Evolutionary conservation across 768 basidiomycete genomes (phyloP).

Genomic region (Suillus clintonianus): DNA sequence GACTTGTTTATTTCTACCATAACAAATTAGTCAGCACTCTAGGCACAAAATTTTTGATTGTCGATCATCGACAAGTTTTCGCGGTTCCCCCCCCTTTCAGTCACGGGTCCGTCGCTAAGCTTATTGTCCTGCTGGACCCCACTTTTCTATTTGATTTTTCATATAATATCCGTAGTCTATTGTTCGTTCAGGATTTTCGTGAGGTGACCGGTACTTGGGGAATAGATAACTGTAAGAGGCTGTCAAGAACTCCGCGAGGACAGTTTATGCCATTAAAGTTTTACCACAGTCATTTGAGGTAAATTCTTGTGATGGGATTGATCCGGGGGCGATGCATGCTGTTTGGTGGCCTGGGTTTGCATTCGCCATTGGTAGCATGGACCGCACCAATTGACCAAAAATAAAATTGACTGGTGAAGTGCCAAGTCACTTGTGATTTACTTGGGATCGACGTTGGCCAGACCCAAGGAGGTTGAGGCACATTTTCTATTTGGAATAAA

Average conservation of each 20-base stretch:
- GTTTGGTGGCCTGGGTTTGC: not conserved
- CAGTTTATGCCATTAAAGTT: constrained; percentile 22
- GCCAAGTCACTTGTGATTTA: not conserved
- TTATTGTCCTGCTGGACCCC: constrained; percentile 3
- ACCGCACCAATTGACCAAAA: not conserved
- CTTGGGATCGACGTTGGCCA: not conserved
- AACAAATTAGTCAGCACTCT: not conserved
- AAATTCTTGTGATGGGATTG: constrained; percentile 1
- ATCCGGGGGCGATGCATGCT: not conserved
- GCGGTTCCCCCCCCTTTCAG: not conserved
- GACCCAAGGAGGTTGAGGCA: not conserved
- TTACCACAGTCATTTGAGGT: constrained; percentile 14
- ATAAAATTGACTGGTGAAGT: not conserved
- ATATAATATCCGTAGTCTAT: not conserved
- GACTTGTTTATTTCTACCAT: not conserved
- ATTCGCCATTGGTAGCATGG: not conserved
- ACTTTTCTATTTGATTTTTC: constrained; percentile 2
- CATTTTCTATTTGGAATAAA: not conserved
- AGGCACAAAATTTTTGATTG: not conserved
- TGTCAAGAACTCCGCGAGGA: constrained; percentile 25
- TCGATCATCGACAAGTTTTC: not conserved
- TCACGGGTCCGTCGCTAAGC: not conserved
- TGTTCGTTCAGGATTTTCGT: constrained; percentile 8
- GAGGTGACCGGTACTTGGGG: no score
- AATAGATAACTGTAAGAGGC: no score